Evolutionary conservation across 2,329 filamentous ascomycete species (phyloP).

Genomic region (Gyromitra esculenta): DNA sequence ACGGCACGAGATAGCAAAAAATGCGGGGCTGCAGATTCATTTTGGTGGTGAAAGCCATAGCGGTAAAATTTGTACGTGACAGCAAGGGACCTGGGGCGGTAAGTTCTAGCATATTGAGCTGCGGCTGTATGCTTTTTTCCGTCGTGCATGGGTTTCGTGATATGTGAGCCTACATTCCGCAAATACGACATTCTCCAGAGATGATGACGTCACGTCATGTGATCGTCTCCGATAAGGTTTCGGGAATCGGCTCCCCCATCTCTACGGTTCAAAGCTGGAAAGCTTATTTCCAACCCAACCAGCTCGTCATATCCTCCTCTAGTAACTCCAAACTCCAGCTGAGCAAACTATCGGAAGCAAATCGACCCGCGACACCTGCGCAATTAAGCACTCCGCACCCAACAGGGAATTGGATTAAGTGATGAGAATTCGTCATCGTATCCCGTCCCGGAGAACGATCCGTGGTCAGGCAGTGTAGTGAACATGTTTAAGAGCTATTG

Average conservation of each 20-base stretch:
- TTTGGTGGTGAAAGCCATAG: too few relatives aligned
- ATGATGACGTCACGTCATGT: constrained; percentile 22
- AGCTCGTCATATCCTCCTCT: constrained; percentile 18
- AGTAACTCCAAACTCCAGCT: not conserved
- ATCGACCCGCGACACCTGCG: not conserved
- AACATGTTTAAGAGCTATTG: not conserved
- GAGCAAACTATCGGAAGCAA: not conserved
- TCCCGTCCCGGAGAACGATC: not conserved
- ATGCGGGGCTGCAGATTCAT: too few relatives aligned
- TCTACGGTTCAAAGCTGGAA: not conserved
- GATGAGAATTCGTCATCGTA: not conserved
- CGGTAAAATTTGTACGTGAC: too few relatives aligned
- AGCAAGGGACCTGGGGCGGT: too few relatives aligned
- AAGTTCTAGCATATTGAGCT: too few relatives aligned
- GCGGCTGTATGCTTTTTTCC: not conserved
- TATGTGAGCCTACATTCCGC: not conserved
- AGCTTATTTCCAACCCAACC: constrained; percentile 34
- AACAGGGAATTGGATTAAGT: too few relatives aligned
- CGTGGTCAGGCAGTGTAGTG: not conserved
- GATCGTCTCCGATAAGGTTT: constrained; percentile 36
- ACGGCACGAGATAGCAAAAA: too few relatives aligned
- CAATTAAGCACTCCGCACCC: not conserved
- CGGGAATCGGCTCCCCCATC: constrained; percentile 22
- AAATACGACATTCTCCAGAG: not conserved
- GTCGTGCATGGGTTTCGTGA: constrained; percentile 1